A percentile compares a stretch with the other conserved stretches of the same genome.
phyloP scores from a whole-genome alignment of 768 basidiomycete genomes.

The Pleurotus giganteus region DNA sequence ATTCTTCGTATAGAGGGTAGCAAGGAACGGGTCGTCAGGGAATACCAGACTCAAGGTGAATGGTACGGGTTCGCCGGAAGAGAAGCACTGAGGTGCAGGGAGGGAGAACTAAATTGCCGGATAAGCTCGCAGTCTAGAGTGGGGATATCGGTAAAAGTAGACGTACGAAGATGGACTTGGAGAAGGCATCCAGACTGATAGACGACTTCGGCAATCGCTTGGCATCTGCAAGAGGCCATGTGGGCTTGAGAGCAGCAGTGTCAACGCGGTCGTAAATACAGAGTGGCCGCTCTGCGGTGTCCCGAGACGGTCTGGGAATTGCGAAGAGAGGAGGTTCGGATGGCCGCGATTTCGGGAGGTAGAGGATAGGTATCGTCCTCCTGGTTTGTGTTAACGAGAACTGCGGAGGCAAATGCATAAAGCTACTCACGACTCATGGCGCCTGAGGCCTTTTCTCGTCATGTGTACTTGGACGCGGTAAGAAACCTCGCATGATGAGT shows the following conservation, averaged over 20 bases:
- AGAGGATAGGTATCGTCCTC: conserved; percentile 34
- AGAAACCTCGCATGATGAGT: conserved; percentile 30
- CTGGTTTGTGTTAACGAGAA: conserved; percentile 14
- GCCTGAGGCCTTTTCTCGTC: conserved; percentile 33
- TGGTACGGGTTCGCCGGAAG: conserved; percentile 40
- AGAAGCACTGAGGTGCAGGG: conserved; percentile 31
- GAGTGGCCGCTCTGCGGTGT: conserved; percentile 16
- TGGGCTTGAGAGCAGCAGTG: conserved; percentile 23
- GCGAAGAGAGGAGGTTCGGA: conserved; percentile 27
- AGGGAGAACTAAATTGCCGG: conserved; percentile 30
- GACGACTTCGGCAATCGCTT: conserved; percentile 6
- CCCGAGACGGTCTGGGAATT: conserved; percentile 26
- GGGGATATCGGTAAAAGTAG: not conserved
- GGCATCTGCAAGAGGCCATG: not conserved
- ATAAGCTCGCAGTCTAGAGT: not conserved
- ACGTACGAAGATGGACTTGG: conserved; percentile 26
- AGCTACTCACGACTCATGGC: conserved; percentile 35
- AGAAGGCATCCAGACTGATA: conserved; percentile 14
- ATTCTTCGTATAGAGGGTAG: conserved; percentile 29
- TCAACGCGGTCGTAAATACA: conserved; percentile 26
- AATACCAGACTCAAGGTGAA: conserved; percentile 35
- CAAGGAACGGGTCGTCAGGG: conserved; percentile 33
- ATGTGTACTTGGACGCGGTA: conserved; percentile 38
- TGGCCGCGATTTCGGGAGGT: conserved; percentile 43
- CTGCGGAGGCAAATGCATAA: not conserved